These are phyloP conservation scores for Stagonosporopsis vannaccii DNA, from an alignment of 2,329 filamentous ascomycete genomes.

Conservation along the genomic window DNA sequence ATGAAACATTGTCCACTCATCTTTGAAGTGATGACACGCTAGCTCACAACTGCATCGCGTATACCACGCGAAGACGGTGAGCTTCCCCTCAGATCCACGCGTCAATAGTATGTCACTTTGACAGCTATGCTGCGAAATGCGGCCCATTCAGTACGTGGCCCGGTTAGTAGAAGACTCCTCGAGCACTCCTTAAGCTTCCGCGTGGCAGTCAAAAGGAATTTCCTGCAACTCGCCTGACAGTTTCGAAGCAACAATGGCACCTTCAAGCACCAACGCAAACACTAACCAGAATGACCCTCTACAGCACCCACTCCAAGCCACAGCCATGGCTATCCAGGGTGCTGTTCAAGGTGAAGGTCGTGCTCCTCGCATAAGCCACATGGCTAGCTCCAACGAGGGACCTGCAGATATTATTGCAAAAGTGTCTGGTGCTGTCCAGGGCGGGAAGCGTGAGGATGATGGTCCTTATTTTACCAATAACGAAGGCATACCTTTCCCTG, in stretches of 20 bases:
- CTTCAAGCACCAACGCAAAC: slow-evolving; percentile 35
- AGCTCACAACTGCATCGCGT: neutral
- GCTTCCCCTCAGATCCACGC: slow-evolving; percentile 12
- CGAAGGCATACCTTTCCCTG: slow-evolving; percentile 61
- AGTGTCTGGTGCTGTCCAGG: slow-evolving; percentile 56
- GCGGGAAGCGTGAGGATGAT: slow-evolving; percentile 59
- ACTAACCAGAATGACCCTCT: slow-evolving; percentile 43
- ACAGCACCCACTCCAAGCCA: slow-evolving; percentile 54
- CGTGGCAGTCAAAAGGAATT: slow-evolving; percentile 25
- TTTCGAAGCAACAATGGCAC: slow-evolving; percentile 29
- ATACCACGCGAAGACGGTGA: slow-evolving; percentile 3
- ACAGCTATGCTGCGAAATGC: slow-evolving; percentile 8
- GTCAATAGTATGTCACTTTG: slow-evolving; percentile 34
- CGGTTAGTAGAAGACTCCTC: slow-evolving; percentile 5
- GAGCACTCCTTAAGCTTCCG: slow-evolving; percentile 16
- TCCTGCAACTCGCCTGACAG: slow-evolving; percentile 19
- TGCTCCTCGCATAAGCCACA: slow-evolving; percentile 49
- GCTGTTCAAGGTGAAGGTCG: slow-evolving; percentile 49
- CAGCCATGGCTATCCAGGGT: slow-evolving; percentile 52
- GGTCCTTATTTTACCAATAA: slow-evolving; percentile 63
- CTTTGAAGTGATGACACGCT: neutral
- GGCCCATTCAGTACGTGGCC: slow-evolving; percentile 6
- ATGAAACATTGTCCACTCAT: neutral
- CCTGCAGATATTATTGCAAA: slow-evolving; percentile 61
- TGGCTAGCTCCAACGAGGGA: slow-evolving; percentile 58